A percentile compares a stretch with the other conserved stretches of the same genome.
Conservation (phyloP, 2,329 filamentous ascomycete species). For the Exophiala calicioides region DNA sequence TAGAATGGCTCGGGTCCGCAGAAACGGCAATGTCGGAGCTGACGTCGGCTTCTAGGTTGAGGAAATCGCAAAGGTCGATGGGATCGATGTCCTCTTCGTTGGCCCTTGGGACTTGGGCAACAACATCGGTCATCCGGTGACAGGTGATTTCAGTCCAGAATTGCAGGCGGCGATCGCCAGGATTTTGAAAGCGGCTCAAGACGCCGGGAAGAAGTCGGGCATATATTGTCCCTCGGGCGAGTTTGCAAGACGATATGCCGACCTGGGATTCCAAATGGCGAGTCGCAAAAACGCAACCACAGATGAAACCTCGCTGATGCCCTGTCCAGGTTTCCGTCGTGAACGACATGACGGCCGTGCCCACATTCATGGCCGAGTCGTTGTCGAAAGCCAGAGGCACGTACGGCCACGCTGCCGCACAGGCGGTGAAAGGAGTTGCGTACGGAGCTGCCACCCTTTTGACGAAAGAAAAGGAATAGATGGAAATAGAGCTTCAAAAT, state of each 20-base stretch:
- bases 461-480: conserved; percentile 20
- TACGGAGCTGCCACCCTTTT: conserved; percentile 28
- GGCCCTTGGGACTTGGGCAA: conserved; percentile 61
- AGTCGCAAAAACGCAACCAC: conserved; percentile 28
- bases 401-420: conserved; percentile 29
- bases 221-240: conserved; percentile 58
- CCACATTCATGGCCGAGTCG: conserved; percentile 41
- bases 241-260: conserved; percentile 53
- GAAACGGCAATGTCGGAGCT: not conserved
- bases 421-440: conserved; percentile 30
- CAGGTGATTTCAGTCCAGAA: conserved; percentile 51
- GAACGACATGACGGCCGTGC: conserved; percentile 50
- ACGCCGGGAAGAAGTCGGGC: conserved; percentile 55
- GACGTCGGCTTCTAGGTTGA: conserved; percentile 38
- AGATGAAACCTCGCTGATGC: conserved; percentile 1
- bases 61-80: conserved; percentile 55
- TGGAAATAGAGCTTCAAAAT: not conserved
- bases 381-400: conserved; percentile 39
- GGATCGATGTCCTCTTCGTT: conserved; percentile 55
- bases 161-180: conserved; percentile 53
- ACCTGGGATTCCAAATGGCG: conserved; percentile 58
- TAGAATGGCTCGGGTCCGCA: not conserved
- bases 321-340: conserved; percentile 41
- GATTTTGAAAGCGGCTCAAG: conserved; percentile 54
- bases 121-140: conserved; percentile 57